A percentile compares a stretch with the other conserved stretches of the same genome.
These are phyloP conservation scores for Neurospora sp. DNA, from an alignment of 495 filamentous ascomycete species.

Conservation along the genomic window DNA sequence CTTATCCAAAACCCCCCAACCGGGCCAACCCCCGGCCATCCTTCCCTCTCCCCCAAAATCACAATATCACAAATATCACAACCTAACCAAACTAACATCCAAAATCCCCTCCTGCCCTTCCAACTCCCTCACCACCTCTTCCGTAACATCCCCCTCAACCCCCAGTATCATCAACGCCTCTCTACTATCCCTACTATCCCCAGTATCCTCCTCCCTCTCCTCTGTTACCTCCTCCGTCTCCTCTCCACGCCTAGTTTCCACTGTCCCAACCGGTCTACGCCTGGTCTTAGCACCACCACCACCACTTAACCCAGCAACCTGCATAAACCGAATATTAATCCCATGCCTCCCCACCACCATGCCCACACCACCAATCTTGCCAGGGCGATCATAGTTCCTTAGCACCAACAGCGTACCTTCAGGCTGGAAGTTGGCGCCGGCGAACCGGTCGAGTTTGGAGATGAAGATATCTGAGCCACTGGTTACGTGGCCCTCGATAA, in stretches of 20 bases:
- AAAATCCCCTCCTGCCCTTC: constrained; percentile 48
- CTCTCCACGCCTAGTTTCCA: constrained; percentile 8
- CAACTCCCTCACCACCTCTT: constrained; percentile 45
- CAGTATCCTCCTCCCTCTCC: constrained; percentile 1
- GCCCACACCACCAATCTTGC: constrained; percentile 65
- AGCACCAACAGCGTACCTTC: constrained; percentile 55
- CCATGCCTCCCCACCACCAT: constrained; percentile 48
- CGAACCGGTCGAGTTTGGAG: constrained; percentile 54
- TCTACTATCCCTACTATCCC: constrained; percentile 12
- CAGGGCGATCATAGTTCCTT: constrained; percentile 61
- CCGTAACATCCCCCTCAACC: constrained; percentile 46
- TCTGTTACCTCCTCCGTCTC: constrained; percentile 13
- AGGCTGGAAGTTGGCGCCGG: constrained; percentile 47
- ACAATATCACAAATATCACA: constrained; percentile 18
- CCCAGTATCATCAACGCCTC: constrained; percentile 70
- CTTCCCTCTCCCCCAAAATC: neutral
- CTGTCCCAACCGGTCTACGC: neutral
- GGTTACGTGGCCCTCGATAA: constrained; percentile 56
- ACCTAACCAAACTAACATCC: constrained; percentile 48
- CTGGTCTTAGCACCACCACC: too few species aligned
- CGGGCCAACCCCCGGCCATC: neutral
- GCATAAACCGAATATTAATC: constrained; percentile 66
- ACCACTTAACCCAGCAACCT: constrained; percentile 41
- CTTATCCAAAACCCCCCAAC: too few species aligned
- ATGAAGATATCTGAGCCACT: constrained; percentile 49